A percentile compares a stretch with the other conserved stretches of the same genome.
These are phyloP conservation scores for Pulveroboletus sp. DNA, from an alignment of 1,284 basidiomycete species.

Conservation along the genomic window DNA sequence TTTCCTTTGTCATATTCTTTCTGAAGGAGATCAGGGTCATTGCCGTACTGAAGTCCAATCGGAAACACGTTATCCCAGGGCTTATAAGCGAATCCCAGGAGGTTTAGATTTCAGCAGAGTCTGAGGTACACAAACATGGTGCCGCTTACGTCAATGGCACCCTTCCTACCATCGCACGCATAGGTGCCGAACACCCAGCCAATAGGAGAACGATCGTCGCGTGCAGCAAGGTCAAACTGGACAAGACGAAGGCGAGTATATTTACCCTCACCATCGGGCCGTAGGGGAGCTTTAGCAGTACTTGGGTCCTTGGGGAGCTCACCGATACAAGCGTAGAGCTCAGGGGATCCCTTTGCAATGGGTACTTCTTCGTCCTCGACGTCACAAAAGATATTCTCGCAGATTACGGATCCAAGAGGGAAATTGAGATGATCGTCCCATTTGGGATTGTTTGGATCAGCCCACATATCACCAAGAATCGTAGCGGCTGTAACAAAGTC, in stretches of 20 bases:
- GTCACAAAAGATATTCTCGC: constrained; percentile 2
- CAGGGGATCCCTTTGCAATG: background rate
- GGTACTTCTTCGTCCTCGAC: background rate
- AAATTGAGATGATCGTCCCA: background rate
- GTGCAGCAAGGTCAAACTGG: background rate
- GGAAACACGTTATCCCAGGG: background rate
- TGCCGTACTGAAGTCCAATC: background rate
- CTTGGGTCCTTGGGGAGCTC: background rate
- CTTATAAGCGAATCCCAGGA: background rate
- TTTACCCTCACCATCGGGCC: background rate
- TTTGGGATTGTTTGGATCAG: background rate
- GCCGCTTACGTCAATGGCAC: background rate
- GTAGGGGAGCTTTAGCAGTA: background rate
- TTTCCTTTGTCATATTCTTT: background rate
- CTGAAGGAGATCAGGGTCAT: background rate
- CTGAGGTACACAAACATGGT: background rate
- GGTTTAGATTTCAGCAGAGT: background rate
- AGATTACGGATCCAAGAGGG: background rate
- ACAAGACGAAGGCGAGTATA: background rate
- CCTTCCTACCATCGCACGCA: background rate
- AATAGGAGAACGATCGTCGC: background rate
- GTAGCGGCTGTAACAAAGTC: background rate
- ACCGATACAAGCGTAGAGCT: background rate
- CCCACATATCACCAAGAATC: constrained; percentile 1
- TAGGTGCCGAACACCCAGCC: constrained; percentile 5